A percentile compares a stretch with the other conserved stretches of the same genome.
These are phyloP conservation scores for Fraxinus velutina DNA, from an alignment of 305 asterid genomes.

Conservation along the genomic window DNA sequence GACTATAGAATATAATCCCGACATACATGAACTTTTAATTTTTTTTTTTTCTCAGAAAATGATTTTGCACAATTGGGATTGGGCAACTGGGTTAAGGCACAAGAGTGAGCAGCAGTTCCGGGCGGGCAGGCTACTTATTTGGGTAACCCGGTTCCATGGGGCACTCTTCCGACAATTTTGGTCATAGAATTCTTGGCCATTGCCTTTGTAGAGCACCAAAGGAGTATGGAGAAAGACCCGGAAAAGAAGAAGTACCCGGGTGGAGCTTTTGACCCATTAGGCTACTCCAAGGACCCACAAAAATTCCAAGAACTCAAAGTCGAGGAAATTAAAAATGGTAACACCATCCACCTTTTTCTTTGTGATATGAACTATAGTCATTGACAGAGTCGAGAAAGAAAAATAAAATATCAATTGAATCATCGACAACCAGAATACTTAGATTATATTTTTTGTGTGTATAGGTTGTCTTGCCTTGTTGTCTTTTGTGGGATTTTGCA, in stretches of 20 bases:
- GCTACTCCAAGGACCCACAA: conserved; percentile 83
- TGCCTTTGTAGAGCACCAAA: conserved; percentile 87
- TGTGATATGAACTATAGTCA: no score
- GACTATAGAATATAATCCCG: neutral
- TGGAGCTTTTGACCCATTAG: conserved; percentile 90
- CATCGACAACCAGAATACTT: no score
- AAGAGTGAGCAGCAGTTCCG: conserved; percentile 90
- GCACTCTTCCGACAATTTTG: conserved; percentile 82
- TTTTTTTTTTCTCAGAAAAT: neutral
- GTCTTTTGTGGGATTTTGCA: conserved; percentile 78
- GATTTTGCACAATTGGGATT: conserved; percentile 40
- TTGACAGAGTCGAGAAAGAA: no score
- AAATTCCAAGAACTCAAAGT: conserved; percentile 67
- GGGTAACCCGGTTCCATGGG: conserved; percentile 98
- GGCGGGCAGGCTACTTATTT: conserved; percentile 90
- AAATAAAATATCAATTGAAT: no score
- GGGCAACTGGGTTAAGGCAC: conserved; percentile 96
- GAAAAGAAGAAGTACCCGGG: conserved; percentile 97
- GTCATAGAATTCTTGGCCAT: conserved; percentile 74
- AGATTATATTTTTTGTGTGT: no score
- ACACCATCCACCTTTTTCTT: neutral
- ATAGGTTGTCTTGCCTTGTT: conserved; percentile 73
- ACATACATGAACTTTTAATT: neutral
- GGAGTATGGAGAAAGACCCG: conserved; percentile 82
- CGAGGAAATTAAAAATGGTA: conserved; percentile 91